A percentile compares a stretch with the other conserved stretches of the same genome.
These are phyloP conservation scores for Eutypa lata DNA, from an alignment of 2,329 filamentous ascomycete genomes.

Conservation along the genomic window DNA sequence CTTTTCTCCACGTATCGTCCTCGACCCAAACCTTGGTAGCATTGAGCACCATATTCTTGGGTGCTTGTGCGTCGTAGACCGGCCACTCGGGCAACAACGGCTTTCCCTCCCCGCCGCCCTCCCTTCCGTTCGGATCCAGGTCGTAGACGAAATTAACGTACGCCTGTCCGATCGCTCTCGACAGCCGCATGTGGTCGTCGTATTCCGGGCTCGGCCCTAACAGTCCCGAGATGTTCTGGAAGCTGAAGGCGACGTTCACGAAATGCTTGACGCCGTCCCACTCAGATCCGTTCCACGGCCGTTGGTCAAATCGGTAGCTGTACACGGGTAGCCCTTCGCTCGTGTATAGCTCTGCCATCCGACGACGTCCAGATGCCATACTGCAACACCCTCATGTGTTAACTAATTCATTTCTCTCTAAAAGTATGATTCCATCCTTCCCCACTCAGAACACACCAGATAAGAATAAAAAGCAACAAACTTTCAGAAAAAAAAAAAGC, in stretches of 20 bases:
- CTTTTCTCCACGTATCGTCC: constrained; percentile 43
- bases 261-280: constrained; percentile 45
- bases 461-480: too few species aligned
- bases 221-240: constrained; percentile 47
- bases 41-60: constrained; percentile 45
- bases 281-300: constrained; percentile 37
- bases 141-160: constrained; percentile 42
- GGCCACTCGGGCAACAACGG: constrained; percentile 18
- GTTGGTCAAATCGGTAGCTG: constrained; percentile 49
- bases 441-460: too few species aligned
- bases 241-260: constrained; percentile 46
- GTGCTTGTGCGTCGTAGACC: constrained; percentile 24
- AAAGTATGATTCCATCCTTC: too few species aligned
- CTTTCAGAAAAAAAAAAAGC: too few species aligned
- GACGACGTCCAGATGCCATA: constrained; percentile 45
- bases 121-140: constrained; percentile 37
- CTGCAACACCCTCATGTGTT: too few species aligned
- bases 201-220: constrained; percentile 43
- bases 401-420: too few species aligned
- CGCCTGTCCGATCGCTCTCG: constrained; percentile 35
- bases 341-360: constrained; percentile 40
- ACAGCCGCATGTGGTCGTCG: constrained; percentile 33
- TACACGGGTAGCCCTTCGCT: constrained; percentile 34
- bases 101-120: not conserved
- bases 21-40: constrained; percentile 41